These are phyloP conservation scores for Russula sp. DNA, from an alignment of 768 basidiomycete genomes.

Conservation along the genomic window DNA sequence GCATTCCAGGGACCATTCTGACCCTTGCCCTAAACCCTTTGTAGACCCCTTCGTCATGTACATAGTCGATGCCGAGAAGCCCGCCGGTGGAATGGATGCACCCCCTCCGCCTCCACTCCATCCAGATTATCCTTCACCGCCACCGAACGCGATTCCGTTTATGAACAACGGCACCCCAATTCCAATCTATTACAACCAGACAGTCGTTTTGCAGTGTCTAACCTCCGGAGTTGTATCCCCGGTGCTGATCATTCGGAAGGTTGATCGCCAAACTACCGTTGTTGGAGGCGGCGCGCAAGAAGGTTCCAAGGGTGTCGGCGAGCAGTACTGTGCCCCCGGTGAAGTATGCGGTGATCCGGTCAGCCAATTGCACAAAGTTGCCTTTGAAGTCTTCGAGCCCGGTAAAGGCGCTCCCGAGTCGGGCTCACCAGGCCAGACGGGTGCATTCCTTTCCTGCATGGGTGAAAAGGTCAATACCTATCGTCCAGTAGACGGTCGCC, in stretches of 20 bases:
- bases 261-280: conserved; percentile 85
- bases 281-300: conserved; percentile 91
- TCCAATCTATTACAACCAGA: conserved; percentile 95
- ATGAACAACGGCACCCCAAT: conserved; percentile 81
- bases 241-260: conserved; percentile 89
- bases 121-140: conserved; percentile 87
- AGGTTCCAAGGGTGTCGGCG: conserved; percentile 78
- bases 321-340: conserved; percentile 77
- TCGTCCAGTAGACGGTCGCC: conserved; percentile 76
- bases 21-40: conserved; percentile 13
- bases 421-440: conserved; percentile 73
- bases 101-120: conserved; percentile 80
- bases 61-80: conserved; percentile 90
- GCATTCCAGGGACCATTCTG: conserved; percentile 28
- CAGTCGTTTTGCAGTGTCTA: conserved; percentile 90
- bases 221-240: conserved; percentile 93
- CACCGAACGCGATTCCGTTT: conserved; percentile 86
- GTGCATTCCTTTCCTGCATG: conserved; percentile 87
- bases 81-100: conserved; percentile 70
- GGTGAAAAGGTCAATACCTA: conserved; percentile 93
- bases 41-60: conserved; percentile 94
- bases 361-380: conserved; percentile 93
- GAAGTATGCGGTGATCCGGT: conserved; percentile 94
- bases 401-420: conserved; percentile 66
- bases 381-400: conserved; percentile 84